Conservation (phyloP, 805 yeast species). For the Wickerhamiella hasegawae region DNA sequence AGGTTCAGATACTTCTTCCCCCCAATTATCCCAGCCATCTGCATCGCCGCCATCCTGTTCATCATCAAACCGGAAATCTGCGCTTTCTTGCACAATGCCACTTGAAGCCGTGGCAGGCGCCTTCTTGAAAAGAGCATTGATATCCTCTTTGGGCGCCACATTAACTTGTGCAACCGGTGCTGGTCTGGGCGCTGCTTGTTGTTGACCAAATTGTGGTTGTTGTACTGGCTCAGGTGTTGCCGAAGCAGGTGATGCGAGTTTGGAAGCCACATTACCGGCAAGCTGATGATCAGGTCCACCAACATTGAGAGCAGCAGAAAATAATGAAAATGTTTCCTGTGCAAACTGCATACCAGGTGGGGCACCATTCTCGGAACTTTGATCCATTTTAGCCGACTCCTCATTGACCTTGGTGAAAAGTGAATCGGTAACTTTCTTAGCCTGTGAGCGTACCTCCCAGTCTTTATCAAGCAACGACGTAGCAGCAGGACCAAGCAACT, state of each 20-base stretch:
- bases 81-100: conserved; percentile 6
- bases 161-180: too few relatives aligned
- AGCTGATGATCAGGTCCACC: background rate
- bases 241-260: background rate
- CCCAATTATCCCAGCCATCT: background rate
- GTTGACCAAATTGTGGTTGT: too few relatives aligned
- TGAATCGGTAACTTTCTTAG: conserved; percentile 47
- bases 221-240: too few relatives aligned
- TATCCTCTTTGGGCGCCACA: too few relatives aligned
- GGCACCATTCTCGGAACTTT: conserved; percentile 7
- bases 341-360: conserved; percentile 9
- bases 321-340: background rate
- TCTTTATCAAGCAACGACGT: conserved; percentile 69
- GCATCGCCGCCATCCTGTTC: background rate
- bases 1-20: background rate
- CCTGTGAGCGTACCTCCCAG: conserved; percentile 51
- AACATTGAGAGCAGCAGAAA: background rate
- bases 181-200: too few relatives aligned
- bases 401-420: conserved; percentile 39
- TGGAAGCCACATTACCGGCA: background rate
- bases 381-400: conserved; percentile 26
- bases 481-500: conserved; percentile 70
- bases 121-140: too few relatives aligned
- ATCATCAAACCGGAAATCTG: conserved; percentile 1
- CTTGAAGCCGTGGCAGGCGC: conserved; percentile 3